A percentile compares a stretch with the other conserved stretches of the same genome.
Conservation (phyloP, 139 green algal genomes). For the Auxenochlorella pyrenoidosa region DNA sequence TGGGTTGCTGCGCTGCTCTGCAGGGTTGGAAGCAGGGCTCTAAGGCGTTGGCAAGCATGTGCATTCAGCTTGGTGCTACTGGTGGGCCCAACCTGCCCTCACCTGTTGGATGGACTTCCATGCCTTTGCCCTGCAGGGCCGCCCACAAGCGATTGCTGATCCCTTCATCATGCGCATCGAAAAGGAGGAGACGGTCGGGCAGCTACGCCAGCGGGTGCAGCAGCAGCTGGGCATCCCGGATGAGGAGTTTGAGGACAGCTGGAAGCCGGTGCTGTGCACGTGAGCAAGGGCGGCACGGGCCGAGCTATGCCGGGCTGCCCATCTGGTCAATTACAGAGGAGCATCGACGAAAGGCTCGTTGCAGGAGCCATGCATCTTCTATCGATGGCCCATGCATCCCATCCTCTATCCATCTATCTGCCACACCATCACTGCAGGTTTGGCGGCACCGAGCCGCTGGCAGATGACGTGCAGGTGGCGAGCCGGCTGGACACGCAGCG, state of each 20-base stretch:
- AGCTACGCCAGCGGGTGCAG: conserved; percentile 67
- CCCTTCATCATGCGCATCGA: conserved; percentile 86
- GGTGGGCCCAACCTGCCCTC: neutral
- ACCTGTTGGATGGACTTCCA: neutral
- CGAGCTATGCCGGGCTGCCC: no score
- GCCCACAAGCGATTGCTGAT: conserved; percentile 82
- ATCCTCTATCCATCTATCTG: no score
- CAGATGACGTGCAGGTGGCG: conserved; percentile 70
- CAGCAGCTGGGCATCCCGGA: conserved; percentile 76
- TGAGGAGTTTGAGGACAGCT: conserved; percentile 86
- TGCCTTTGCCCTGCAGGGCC: neutral
- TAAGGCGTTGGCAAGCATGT: no score
- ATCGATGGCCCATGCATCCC: no score
- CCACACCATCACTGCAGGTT: neutral
- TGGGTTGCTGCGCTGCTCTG: neutral
- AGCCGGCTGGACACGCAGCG: conserved; percentile 33
- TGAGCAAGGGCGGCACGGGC: neutral
- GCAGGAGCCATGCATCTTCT: no score
- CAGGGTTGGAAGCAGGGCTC: no score
- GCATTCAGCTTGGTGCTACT: no score
- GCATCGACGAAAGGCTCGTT: no score
- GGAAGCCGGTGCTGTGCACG: conserved; percentile 73
- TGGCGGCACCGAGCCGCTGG: conserved; percentile 64
- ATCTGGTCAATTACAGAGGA: no score
- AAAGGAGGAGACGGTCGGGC: conserved; percentile 78